phyloP scores from a whole-genome alignment of 768 basidiomycete species.

The Lentinula sp. region DNA sequence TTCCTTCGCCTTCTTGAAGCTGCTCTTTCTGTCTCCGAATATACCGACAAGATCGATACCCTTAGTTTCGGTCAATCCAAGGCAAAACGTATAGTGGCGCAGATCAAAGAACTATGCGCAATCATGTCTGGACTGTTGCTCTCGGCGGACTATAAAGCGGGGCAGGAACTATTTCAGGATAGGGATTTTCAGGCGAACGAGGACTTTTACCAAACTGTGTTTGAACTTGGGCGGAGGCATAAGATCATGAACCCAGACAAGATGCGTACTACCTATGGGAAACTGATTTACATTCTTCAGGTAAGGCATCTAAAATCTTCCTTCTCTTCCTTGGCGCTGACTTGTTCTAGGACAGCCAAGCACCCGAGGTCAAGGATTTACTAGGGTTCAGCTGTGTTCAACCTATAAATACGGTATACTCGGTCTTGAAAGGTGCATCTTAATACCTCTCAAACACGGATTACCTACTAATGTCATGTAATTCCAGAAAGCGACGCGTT shows the following conservation, averaged over 20 bases:
- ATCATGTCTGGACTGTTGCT: slow-evolving; percentile 82
- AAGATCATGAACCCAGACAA: slow-evolving; percentile 94
- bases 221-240: slow-evolving; percentile 78
- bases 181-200: slow-evolving; percentile 78
- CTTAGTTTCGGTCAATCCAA: slow-evolving; percentile 73
- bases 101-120: slow-evolving; percentile 82
- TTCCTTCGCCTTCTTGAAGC: slow-evolving; percentile 81
- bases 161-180: slow-evolving; percentile 81
- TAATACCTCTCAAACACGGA: not conserved
- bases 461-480: not conserved
- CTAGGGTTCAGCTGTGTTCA: slow-evolving; percentile 74
- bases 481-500: slow-evolving; percentile 53
- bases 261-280: slow-evolving; percentile 86
- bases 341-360: slow-evolving; percentile 68
- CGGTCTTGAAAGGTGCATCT: slow-evolving; percentile 31
- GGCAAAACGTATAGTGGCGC: slow-evolving; percentile 81
- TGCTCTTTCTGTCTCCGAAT: slow-evolving; percentile 79
- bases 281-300: slow-evolving; percentile 79
- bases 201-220: slow-evolving; percentile 74
- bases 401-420: slow-evolving; percentile 72
- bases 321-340: not conserved
- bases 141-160: slow-evolving; percentile 81
- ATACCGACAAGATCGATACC: slow-evolving; percentile 88
- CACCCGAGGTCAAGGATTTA: slow-evolving; percentile 74
- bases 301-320: slow-evolving; percentile 26